A percentile compares a stretch with the other conserved stretches of the same genome.
Evolutionary conservation across 73 alveolate genomes (phyloP).

Genomic region (Uronychia setigera): DNA sequence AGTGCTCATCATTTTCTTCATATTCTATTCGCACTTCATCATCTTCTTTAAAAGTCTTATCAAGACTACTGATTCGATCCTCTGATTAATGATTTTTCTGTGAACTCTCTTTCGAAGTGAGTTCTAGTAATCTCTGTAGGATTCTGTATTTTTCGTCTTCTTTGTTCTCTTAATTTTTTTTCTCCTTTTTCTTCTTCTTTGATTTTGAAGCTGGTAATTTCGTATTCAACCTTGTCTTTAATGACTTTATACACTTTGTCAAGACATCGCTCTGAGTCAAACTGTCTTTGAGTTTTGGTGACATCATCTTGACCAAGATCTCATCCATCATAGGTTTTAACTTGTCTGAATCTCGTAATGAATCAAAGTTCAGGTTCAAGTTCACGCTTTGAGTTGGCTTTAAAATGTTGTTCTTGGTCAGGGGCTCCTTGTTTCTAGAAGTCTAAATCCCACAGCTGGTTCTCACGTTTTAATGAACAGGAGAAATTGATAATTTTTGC

Average conservation of each 20-base stretch:
- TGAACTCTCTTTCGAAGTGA: neutral
- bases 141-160: neutral
- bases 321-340: too few relatives aligned
- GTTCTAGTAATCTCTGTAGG: neutral
- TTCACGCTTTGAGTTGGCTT: neutral
- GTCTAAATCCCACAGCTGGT: too few relatives aligned
- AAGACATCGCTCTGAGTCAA: neutral
- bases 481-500: too few relatives aligned
- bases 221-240: neutral
- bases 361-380: neutral
- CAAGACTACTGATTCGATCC: neutral
- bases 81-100: neutral
- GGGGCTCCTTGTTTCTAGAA: too few relatives aligned
- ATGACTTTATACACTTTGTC: neutral
- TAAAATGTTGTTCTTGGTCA: neutral
- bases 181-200: neutral
- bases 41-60: neutral
- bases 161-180: neutral
- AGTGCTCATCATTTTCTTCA: neutral
- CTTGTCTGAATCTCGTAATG: neutral
- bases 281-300: too few relatives aligned
- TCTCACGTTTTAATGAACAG: too few relatives aligned
- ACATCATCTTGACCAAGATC: too few relatives aligned
- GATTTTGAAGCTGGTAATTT: neutral
- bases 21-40: neutral